Evolutionary conservation across 2,329 filamentous ascomycete species (phyloP), one percentile per base, ranked within the genome.

Genomic region (Tolypocladium album): DNA sequence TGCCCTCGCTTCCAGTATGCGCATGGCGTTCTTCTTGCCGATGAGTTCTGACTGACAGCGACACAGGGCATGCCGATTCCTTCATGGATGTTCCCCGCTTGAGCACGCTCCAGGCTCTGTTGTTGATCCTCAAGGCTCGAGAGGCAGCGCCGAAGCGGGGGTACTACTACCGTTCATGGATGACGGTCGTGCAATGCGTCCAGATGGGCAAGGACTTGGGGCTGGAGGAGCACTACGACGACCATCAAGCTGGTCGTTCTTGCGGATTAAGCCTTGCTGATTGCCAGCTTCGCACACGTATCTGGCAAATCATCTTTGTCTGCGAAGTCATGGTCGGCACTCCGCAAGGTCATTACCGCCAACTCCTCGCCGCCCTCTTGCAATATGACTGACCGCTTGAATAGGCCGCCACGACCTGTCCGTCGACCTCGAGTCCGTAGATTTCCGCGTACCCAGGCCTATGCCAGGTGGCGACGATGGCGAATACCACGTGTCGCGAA

Each of bases 131-230:
- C 52, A 97, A 97, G 72, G 94, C 93, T 1, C 84, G 92, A 64
- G 93, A 97, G 73, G 89, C 90, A n/a, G 86, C 89, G 11, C 92
- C 93, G 0, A 96, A 96, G 70, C 86, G 90, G 62, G 94, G 94
- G 1, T 97, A 97, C 71, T 97, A 94, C 73, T 97, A 94, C 74
- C 87, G 93, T 43, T 97, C 94, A 0, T 97, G 94, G 93, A 96
- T 97, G 85, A 90, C 89, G 6, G 86, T 96, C 24, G 93, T 96
- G 58, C 90, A 92, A 62, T 91, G 93, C 64, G 88, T 96, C 9
- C 88, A 92, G 55, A 96, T 97, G 90, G 91, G 86, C 34, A 94
- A 95, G 68, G 93, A 97, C 70, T 79, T 97, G 39, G 90, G 92
- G 24, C 78, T 97, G 7, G 87, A 97, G 69, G 91, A 96, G 64